Evolutionary conservation across 768 basidiomycete species (phyloP).

Genomic region (Trametes meyenii): DNA sequence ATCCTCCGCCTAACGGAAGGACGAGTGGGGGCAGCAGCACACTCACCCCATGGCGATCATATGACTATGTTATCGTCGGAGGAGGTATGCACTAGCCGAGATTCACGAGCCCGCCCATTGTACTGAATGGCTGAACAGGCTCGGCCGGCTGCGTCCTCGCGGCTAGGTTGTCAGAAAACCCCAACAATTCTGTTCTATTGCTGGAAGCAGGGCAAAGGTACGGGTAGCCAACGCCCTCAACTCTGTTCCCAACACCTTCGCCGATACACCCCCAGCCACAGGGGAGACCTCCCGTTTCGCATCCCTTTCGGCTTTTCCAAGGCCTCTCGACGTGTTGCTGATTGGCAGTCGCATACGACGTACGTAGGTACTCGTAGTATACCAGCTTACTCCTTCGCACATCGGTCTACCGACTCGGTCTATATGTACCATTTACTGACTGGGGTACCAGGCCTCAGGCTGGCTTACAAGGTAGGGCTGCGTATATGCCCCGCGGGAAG

Average conservation of each 20-base stretch:
- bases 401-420: too few species aligned
- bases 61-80: slow-evolving; percentile 40
- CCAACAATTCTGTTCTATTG: slow-evolving; percentile 44
- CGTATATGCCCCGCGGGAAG: slow-evolving; percentile 28
- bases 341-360: slow-evolving; percentile 34
- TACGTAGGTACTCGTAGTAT: background rate
- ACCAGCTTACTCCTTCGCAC: too few species aligned
- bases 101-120: too few species aligned
- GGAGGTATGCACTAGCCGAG: slow-evolving; percentile 28
- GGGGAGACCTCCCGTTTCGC: slow-evolving; percentile 14
- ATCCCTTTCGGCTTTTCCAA: slow-evolving; percentile 25
- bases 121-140: too few species aligned
- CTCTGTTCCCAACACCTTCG: background rate
- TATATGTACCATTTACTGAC: too few species aligned
- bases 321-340: slow-evolving; percentile 49
- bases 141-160: slow-evolving; percentile 49
- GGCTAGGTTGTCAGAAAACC: slow-evolving; percentile 47
- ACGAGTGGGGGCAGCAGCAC: too few species aligned
- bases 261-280: slow-evolving; percentile 3
- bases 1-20: too few species aligned
- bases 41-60: slow-evolving; percentile 8
- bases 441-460: slow-evolving; percentile 16
- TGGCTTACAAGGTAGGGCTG: slow-evolving; percentile 7
- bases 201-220: slow-evolving; percentile 45
- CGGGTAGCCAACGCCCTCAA: background rate